Base-by-base conservation (phyloP, 2,329 filamentous ascomycete species). In the Aspergillus sp. region DNA sequence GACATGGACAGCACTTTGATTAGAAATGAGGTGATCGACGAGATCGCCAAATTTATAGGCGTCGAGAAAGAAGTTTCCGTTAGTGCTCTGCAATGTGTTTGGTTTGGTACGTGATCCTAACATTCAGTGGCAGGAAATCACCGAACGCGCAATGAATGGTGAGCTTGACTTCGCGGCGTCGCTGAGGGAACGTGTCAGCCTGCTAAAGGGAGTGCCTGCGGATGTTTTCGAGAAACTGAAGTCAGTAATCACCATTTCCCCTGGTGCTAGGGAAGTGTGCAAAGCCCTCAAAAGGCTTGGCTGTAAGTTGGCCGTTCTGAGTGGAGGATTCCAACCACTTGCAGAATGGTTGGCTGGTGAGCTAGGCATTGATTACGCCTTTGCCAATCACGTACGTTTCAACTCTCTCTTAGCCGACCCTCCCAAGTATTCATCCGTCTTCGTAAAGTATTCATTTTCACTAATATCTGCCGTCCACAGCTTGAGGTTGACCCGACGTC, bases 1-100 rank as follows among this genome's bases (percentile, higher is more conserved):
- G 95, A 99, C 75, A 99, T 99, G 95, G 95, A 99, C 78, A 95
- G 90, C 74, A 99, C 95, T 0, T 84, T 99, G 59, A 98, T 99
- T 72, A 90, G 93, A 54, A 93, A 99, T 74, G 95, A 99, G 78
- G 93, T 97, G 60, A 98, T 99, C 71, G 95, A 99, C 74, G 87
- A 98, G 68, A 88, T 99, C 56, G 95, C 95, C 4, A 87, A 89
- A 54, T 89, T 89, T 39, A 86, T 96, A 2, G 90, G 91, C 52
- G 84, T 96, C n/a, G 86, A 91, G 66, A 86, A 86, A 53, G 81
- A 90, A 67, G 93, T 99, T 40, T 90, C 91, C 46, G 64, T 66
- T 43, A 9, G 86, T 80, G 71, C 35, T 67, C 55, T 51, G 19
- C 6, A 6, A 3, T 41, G n/a, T 9, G 27, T 6, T 48, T 8